phyloP scores from a whole-genome alignment of 225 moss, liverwort and hornwort genomes.

The Thuidium tamariscinum region DNA sequence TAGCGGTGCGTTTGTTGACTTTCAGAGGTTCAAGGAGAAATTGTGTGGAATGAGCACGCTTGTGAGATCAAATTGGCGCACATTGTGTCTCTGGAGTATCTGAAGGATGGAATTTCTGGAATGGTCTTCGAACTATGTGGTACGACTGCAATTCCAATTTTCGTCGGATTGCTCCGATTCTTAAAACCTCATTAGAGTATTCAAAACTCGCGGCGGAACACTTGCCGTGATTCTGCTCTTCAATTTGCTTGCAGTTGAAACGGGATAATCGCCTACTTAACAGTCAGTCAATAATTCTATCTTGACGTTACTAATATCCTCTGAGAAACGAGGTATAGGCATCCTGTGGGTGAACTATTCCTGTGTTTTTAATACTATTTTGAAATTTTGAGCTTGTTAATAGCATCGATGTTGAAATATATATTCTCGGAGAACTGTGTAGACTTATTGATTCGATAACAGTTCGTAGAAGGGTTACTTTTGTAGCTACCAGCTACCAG shows the following conservation, averaged over 20 bases:
- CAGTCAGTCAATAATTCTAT: background rate
- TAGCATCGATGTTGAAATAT: background rate
- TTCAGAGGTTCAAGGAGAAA: background rate
- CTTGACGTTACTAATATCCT: background rate
- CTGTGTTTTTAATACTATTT: background rate
- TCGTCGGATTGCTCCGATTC: background rate
- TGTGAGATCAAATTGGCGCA: constrained; percentile 11
- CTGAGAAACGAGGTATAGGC: background rate
- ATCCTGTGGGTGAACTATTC: background rate
- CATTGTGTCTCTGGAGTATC: constrained; percentile 14
- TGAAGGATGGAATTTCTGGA: constrained; percentile 46
- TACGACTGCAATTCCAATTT: constrained; percentile 1
- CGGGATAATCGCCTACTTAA: background rate
- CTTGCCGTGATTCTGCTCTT: background rate
- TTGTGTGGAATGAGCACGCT: constrained; percentile 30
- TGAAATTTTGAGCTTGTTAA: background rate
- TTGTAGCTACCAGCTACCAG: background rate
- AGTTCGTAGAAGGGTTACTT: background rate
- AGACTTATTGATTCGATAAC: background rate
- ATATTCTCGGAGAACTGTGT: background rate
- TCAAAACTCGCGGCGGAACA: background rate
- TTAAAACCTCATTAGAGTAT: background rate
- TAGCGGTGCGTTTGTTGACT: background rate
- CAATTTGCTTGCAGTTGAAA: background rate
- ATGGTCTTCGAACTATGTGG: constrained; percentile 56